Base-by-base conservation (phyloP, 2,329 filamentous ascomycete genomes). In the Penicillium psychrosexuale region DNA sequence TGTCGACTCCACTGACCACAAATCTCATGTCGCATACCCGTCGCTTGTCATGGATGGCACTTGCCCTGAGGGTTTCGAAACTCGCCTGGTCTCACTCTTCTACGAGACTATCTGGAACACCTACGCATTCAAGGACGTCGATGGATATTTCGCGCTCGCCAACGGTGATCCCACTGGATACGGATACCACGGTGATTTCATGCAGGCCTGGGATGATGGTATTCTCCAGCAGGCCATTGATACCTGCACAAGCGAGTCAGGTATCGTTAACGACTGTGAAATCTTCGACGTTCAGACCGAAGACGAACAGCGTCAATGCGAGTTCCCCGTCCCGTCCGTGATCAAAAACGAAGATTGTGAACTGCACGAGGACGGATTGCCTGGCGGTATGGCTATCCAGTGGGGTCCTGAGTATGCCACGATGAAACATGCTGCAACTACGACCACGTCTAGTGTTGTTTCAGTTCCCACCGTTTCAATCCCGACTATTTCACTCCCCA, bases 21-120 rank as follows among this genome's bases (percentile, higher is more conserved):
- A 78, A 59, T 79, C 77, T 31, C 84, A 97, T 69, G 82, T 96
- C 58, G 88, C 87, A 5, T 97, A 91, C 71, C 90, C 91, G 1
- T 81, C 84, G 63, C 78, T 87, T 12, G 87, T 95, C 65, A 89
- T 90, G 75, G 84, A 84, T 60, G 91, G 92, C 31, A 78, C 77
- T 36, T 96, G 91, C 73, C 91, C 91, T 0, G 69, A 82, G 1
- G 85, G 80, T 8, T 91, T 84, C 68, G 81, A 85, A 12, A 80
- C 80, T 17, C 86, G 89, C 53, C 72, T 94, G 24, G 85, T 88
- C 2, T 87, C 87, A 58, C 80, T 97, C 45, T 87, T 96, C 72
- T 96, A 82, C 70, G 91, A 97, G 77, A 90, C 87, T 33, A 95
- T 96, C 71, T 96, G 86, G 83, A 78, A 87, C 68, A 94, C 90